Base-by-base conservation (phyloP, 371 early-diverging fungal genomes). In the Fennellomyces sp. region DNA sequence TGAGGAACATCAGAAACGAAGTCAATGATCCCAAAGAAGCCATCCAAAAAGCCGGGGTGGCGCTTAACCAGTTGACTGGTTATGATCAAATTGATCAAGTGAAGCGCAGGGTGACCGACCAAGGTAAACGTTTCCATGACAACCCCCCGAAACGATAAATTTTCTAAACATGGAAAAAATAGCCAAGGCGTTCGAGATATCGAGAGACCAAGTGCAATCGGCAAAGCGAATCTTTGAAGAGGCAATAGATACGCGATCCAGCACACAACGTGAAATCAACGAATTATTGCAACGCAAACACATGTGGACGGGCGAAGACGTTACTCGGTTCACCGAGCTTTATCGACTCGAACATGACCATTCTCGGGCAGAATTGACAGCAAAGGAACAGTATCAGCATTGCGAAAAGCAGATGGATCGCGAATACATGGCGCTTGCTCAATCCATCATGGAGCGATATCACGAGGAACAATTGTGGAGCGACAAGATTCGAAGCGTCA, bases 391-490 rank as follows among this genome's bases (percentile, higher is more conserved):
- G 33, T 88, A 89, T 59, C 82, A 85, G 33, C 64, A 71, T 2
- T 78, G 75, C 1, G 92, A 92, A 58, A 68, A 81, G 30, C 68
- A 84, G n/a, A 91, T 92, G 57, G 94, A 93, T 41, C 70, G 76
- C 15, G 81, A 81, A 21, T 92, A 91, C 41, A 77, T 84, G 60
- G 82, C 74, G 17, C 60, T 93, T 45, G 88, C 90, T 0, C 73
- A 73, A n/a, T 81, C 88, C 0, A 94, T 93, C 33, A 86, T 88
- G 76, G 84, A 87, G 47, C 72, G 93, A 15, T 94, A 93, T 64
- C 91, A 93, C 55, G 94, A 92, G 65, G 98, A 97, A 60, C 97
- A 97, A 69, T 80, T 96, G n/a, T 97, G 94, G 92, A 92, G 92
- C 59, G 98, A 97, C 82, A 96, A 97, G 79, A 96, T 97, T 51